Base-by-base conservation (phyloP, 106 monocot genomes). In the Iris macrosiphon region DNA sequence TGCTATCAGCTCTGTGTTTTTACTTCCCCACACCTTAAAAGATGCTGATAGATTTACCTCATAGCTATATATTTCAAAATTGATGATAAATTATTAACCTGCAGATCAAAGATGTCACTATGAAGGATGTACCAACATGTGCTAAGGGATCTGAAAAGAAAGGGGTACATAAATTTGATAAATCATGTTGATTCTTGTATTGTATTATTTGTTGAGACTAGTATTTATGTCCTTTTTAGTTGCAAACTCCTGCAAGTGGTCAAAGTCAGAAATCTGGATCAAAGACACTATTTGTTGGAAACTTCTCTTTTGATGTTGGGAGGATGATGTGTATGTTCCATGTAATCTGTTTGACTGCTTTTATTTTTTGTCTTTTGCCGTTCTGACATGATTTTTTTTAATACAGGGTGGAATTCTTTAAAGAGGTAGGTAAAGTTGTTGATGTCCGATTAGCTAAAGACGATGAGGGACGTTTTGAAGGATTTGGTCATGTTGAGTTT, bases 401-500 rank as follows among this genome's bases (percentile, higher is more conserved):
- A 31, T 74, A 29, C 54, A 94, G 93, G n/a, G 23, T 14, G 13
- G 84, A 88, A 20, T 94, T 94, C 49, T 94, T 94, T 52, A 58
- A 87, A 49, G 74, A 84, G 28, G 73, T 66, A 4, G 92, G 83
- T n/a, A 87, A 93, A 54, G 65, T 87, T 69, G 71, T 75, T 64
- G 79, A 68, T 63, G 80, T 87, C 11, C 66, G 92, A 19, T 60
- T 93, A 34, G 60, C 79, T 2, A 54, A 53, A 7, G 22, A 11
- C 42, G 74, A 76, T 6, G 92, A 93, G 62, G 92, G 87, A 12
- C 59, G 42, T n/a, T 53, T 64, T 19, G 83, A 41, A 53, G 92
- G 92, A 30, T 93, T 66, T 77, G 92, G 87, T 11, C 87, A 93
- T 75, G 83, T 93, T 26, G 87, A 93, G 48, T 93, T 93, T 80